Conservation (phyloP, 768 basidiomycete species). For the Naganishia randhawae region DNA sequence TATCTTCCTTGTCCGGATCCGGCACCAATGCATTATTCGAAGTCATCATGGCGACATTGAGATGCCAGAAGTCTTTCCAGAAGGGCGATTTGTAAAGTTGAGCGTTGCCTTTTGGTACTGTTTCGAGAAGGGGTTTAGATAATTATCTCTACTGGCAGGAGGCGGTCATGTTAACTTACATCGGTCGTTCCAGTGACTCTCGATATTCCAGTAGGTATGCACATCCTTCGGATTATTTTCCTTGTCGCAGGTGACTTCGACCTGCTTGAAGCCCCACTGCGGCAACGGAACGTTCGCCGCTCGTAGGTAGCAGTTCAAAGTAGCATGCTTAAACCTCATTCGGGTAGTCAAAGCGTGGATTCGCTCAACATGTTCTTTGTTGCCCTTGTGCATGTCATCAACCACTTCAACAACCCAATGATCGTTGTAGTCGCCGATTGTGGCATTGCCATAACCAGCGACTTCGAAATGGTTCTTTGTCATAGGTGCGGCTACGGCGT, state of each 20-base stretch:
- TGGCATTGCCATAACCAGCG: constrained; percentile 86
- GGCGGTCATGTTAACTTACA: constrained; percentile 58
- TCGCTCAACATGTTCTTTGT: constrained; percentile 57
- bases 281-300: constrained; percentile 85
- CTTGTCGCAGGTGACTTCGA: constrained; percentile 90
- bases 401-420: constrained; percentile 91
- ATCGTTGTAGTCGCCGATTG: constrained; percentile 81
- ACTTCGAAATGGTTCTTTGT: constrained; percentile 87
- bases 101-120: constrained; percentile 77
- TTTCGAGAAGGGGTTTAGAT: background rate
- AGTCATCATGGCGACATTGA: constrained; percentile 99
- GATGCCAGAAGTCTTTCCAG: constrained; percentile 94
- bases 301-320: constrained; percentile 77
- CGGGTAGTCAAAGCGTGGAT: constrained; percentile 90
- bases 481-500: constrained; percentile 78
- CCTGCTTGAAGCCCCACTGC: constrained; percentile 99
- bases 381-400: constrained; percentile 70
- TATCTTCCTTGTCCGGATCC: constrained; percentile 97
- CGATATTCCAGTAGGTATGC: constrained; percentile 97
- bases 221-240: constrained; percentile 73
- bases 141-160: background rate
- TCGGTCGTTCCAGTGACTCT: constrained; percentile 93
- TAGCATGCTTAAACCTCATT: constrained; percentile 73
- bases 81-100: constrained; percentile 88
- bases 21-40: constrained; percentile 97